These are phyloP conservation scores for Colletotrichum horii DNA, from an alignment of 2,329 filamentous ascomycete genomes.

Conservation along the genomic window DNA sequence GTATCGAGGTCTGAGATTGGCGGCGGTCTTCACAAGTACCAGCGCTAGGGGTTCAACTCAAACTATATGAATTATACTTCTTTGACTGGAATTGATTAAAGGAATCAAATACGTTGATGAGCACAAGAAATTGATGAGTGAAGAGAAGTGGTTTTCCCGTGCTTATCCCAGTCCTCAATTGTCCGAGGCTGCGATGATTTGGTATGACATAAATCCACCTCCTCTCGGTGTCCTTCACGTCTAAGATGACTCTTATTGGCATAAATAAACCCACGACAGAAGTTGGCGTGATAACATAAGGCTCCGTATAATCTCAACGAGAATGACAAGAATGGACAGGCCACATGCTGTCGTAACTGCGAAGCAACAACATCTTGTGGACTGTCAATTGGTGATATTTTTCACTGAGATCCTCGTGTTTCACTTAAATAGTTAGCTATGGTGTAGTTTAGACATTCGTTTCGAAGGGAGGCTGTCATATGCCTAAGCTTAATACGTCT, in stretches of 20 bases:
- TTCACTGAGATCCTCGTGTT: not conserved
- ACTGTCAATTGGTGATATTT: not conserved
- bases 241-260: not conserved
- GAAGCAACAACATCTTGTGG: fast-evolving
- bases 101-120: not conserved
- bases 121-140: not conserved
- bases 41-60: not conserved
- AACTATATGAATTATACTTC: not conserved
- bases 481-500: not conserved
- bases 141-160: fast-evolving
- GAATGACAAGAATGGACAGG: not conserved
- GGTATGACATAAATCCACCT: not conserved
- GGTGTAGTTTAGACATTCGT: not conserved
- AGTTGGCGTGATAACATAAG: no score
- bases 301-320: not conserved
- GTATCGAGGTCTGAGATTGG: fast-evolving
- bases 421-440: not conserved
- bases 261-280: not conserved
- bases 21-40: not conserved
- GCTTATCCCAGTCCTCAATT: not conserved
- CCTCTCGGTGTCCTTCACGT: not conserved
- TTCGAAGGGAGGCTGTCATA: fast-evolving
- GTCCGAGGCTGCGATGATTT: not conserved
- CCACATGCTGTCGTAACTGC: not conserved
- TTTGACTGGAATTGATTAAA: fast-evolving